phyloP scores from a whole-genome alignment of 1,284 basidiomycete species.

The Puccinia brachypodii region DNA sequence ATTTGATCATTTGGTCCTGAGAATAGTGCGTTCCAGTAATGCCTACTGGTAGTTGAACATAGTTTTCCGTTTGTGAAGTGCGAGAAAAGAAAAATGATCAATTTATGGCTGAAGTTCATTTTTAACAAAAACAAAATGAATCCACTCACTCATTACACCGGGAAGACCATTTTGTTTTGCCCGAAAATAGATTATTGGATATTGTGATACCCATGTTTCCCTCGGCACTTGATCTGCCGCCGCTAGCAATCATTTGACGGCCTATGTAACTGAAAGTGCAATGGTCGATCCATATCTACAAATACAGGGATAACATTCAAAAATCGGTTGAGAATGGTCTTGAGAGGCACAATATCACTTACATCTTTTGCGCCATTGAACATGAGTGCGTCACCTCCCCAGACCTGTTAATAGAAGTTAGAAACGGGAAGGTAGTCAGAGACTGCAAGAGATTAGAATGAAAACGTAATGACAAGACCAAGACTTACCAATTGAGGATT shows the following conservation, averaged over 20 bases:
- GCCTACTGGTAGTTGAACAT: background rate
- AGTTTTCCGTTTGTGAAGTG: background rate
- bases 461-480: background rate
- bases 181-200: slow-evolving; percentile 35
- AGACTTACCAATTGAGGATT: slow-evolving; percentile 38
- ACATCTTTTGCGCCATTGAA: slow-evolving; percentile 14
- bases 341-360: background rate
- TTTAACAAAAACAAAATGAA: background rate
- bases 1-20: slow-evolving; percentile 19
- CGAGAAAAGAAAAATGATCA: background rate
- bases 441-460: background rate
- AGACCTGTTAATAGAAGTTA: slow-evolving; percentile 22
- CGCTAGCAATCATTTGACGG: slow-evolving; percentile 39
- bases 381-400: slow-evolving; percentile 40
- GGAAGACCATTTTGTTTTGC: slow-evolving; percentile 38
- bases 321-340: background rate
- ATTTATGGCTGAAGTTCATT: background rate
- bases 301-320: background rate
- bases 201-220: background rate
- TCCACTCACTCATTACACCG: slow-evolving; percentile 18
- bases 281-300: slow-evolving; percentile 48
- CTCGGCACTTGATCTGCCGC: background rate
- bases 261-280: slow-evolving; percentile 44
- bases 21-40: slow-evolving; percentile 43
- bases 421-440: background rate